Conservation (phyloP, 768 basidiomycete genomes). For the Psilocybe azurescens region DNA sequence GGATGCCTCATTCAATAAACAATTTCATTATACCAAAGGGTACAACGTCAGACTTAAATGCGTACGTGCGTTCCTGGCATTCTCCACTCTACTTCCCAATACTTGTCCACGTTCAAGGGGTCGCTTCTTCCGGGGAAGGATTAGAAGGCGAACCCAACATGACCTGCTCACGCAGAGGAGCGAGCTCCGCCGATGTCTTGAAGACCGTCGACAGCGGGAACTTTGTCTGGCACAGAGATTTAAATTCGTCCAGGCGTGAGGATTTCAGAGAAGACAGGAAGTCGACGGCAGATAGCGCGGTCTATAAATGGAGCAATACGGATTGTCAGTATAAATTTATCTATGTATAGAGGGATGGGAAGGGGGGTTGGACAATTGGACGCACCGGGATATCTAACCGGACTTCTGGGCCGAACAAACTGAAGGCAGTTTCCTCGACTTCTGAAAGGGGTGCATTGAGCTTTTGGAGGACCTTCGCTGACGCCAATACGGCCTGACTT, state of each 20-base stretch:
- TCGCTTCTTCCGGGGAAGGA: conserved; percentile 3
- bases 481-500: conserved; percentile 61
- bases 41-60: background rate
- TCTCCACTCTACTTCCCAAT: background rate
- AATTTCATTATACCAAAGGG: too few relatives aligned
- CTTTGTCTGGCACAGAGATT: conserved; percentile 50
- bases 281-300: conserved; percentile 49
- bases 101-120: background rate
- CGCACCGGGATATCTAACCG: conserved; percentile 54
- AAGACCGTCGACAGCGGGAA: conserved; percentile 74
- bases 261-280: conserved; percentile 60
- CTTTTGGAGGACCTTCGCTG: conserved; percentile 57
- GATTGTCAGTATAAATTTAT: background rate
- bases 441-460: conserved; percentile 59
- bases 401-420: conserved; percentile 47
- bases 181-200: conserved; percentile 58
- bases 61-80: background rate
- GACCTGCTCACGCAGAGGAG: conserved; percentile 37
- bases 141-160: conserved; percentile 12
- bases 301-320: conserved; percentile 39
- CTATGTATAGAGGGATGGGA: background rate
- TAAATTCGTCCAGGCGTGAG: conserved; percentile 64
- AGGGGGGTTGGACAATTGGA: background rate
- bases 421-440: conserved; percentile 63
- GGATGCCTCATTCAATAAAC: too few relatives aligned